Conservation (phyloP, 192 early-diverging fungal genomes). For the Cetraspora pellucida region DNA sequence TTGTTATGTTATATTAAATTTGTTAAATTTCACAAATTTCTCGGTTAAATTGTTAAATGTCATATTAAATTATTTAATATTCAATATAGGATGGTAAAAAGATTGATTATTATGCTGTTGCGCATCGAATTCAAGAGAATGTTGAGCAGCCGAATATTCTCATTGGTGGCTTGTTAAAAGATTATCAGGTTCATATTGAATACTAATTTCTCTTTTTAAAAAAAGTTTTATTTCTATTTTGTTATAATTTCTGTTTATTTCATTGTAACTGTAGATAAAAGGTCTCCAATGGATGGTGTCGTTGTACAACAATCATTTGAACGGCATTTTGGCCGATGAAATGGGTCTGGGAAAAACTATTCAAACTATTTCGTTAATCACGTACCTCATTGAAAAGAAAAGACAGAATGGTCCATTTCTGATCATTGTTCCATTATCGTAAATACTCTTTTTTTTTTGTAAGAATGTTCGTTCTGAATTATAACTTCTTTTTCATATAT, state of each 20-base stretch:
- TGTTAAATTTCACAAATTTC: no score
- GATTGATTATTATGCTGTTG: conserved; percentile 83
- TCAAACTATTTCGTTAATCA: conserved; percentile 95
- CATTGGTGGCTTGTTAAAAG: conserved; percentile 90
- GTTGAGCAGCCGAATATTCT: conserved; percentile 83
- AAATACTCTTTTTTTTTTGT: conserved; percentile 45
- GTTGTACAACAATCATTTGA: conserved; percentile 96
- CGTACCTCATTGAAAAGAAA: conserved; percentile 96
- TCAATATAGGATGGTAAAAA: conserved; percentile 46
- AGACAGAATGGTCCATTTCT: conserved; percentile 92
- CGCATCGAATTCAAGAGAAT: conserved; percentile 84
- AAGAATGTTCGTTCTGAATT: conserved; percentile 37
- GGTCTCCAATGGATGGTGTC: conserved; percentile 99
- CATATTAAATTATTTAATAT: neutral
- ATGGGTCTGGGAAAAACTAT: conserved; percentile 91
- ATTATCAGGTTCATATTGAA: conserved; percentile 82
- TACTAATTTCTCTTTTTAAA: neutral
- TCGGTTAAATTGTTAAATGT: neutral
- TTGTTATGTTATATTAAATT: neutral
- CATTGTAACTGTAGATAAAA: conserved; percentile 57
- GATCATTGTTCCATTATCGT: conserved; percentile 93
- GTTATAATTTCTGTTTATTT: neutral
- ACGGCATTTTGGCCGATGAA: conserved; percentile 97
- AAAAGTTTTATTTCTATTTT: neutral
- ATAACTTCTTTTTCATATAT: no score